These are phyloP conservation scores for Mortierella sp. DNA, from an alignment of 371 early-diverging fungal genomes.

Conservation along the genomic window DNA sequence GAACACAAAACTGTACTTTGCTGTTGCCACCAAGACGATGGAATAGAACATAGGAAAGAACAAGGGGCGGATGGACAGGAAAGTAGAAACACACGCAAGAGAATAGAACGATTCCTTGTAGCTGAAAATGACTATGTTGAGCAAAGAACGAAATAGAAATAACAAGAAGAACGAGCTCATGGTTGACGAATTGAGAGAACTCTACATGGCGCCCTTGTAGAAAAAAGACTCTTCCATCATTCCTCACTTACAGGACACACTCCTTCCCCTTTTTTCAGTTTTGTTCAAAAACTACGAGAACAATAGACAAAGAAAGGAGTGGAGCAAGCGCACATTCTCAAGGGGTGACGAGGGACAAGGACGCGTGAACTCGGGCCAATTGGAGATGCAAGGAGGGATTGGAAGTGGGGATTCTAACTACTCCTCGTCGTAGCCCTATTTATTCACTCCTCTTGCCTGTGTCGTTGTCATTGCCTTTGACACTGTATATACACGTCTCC, in stretches of 20 bases:
- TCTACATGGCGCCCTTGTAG: no score
- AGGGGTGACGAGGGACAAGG: background rate
- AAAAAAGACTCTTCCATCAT: no score
- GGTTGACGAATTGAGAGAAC: background rate
- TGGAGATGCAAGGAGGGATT: slow-evolving; percentile 50
- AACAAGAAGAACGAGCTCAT: no score
- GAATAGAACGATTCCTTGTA: background rate
- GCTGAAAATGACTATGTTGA: background rate
- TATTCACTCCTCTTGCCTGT: background rate
- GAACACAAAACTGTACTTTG: background rate
- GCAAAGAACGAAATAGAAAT: background rate
- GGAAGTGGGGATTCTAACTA: slow-evolving; percentile 49
- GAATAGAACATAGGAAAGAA: background rate
- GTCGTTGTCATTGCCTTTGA: background rate
- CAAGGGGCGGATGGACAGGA: background rate
- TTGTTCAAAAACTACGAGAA: slow-evolving; percentile 9
- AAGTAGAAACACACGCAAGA: background rate
- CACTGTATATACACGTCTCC: no score
- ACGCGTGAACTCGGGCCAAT: slow-evolving; percentile 26
- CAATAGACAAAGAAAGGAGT: background rate
- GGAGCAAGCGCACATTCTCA: slow-evolving; percentile 13
- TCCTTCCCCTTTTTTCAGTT: background rate
- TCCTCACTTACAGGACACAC: no score
- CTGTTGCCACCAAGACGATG: background rate
- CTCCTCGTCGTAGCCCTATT: slow-evolving; percentile 13